Conservation (phyloP, 768 basidiomycete genomes). For the Leccinum longicurvipes region DNA sequence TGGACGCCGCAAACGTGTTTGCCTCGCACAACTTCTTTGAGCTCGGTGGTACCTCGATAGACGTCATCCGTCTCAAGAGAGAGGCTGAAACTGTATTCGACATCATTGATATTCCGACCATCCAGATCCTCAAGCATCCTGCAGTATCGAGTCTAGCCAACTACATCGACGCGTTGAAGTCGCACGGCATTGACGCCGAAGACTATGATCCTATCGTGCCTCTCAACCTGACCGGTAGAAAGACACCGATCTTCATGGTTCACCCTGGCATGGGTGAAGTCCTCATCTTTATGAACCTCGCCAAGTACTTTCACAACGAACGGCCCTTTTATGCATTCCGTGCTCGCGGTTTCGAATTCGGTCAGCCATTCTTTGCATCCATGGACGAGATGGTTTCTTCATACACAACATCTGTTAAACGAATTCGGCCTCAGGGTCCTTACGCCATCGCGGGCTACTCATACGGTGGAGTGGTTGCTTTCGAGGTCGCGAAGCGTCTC, state of each 20-base stretch:
- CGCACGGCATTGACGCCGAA: not conserved
- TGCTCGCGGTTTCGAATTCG: not conserved
- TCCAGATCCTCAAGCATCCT: not conserved
- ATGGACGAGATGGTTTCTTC: not conserved
- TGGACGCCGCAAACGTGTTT: not conserved
- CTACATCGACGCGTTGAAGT: not conserved
- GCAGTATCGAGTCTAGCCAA: not conserved
- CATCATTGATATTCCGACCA: not conserved
- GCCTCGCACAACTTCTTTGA: not conserved
- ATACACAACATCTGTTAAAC: not conserved
- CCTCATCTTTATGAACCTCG: not conserved
- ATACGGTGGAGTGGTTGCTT: not conserved
- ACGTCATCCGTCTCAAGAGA: not conserved
- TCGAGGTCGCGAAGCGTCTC: not conserved
- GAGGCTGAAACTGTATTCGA: not conserved
- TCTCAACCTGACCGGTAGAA: not conserved
- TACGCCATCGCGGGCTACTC: not conserved
- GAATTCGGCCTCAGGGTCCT: not conserved
- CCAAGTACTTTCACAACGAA: not conserved
- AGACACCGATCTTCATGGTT: not conserved
- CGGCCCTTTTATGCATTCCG: not conserved
- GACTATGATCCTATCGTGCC: conserved; percentile 2
- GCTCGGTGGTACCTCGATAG: not conserved
- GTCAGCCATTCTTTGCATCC: not conserved
- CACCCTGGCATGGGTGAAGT: not conserved